These are phyloP conservation scores for Spiromastix sp. DNA, from an alignment of 2,329 filamentous ascomycete genomes.

Conservation along the genomic window DNA sequence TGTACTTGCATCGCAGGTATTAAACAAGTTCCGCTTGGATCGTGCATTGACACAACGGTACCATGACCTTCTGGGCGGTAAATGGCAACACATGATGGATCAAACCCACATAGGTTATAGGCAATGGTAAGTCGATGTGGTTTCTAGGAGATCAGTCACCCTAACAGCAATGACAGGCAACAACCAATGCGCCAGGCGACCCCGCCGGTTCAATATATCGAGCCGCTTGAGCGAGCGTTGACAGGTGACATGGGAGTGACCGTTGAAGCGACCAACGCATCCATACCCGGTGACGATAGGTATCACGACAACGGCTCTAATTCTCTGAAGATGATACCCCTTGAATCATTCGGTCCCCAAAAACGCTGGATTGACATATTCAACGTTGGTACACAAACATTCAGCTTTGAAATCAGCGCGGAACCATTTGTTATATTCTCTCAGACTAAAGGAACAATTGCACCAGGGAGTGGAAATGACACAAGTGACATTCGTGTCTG, in stretches of 20 bases:
- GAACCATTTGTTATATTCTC: slow-evolving; percentile 44
- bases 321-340: slow-evolving; percentile 44
- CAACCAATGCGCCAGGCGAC: slow-evolving; percentile 62
- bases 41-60: slow-evolving; percentile 46
- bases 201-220: slow-evolving; percentile 51
- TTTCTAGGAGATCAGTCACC: too few relatives aligned
- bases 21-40: slow-evolving; percentile 48
- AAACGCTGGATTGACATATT: slow-evolving; percentile 56
- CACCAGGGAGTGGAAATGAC: slow-evolving; percentile 29
- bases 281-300: slow-evolving; percentile 56
- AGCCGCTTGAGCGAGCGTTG: slow-evolving; percentile 45
- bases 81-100: slow-evolving; percentile 54
- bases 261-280: slow-evolving; percentile 56
- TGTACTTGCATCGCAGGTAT: slow-evolving; percentile 40
- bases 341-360: slow-evolving; percentile 50
- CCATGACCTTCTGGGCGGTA: slow-evolving; percentile 48
- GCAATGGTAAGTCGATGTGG: slow-evolving; percentile 39
- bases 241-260: slow-evolving; percentile 54
- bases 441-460: slow-evolving; percentile 40
- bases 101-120: slow-evolving; percentile 42
- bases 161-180: too few relatives aligned
- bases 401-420: slow-evolving; percentile 43
- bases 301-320: slow-evolving; percentile 44
- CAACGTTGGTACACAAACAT: slow-evolving; percentile 44
- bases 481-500: slow-evolving; percentile 42